Percentiles rank a stretch among this genome's conserved stretches.
phyloP scores from a whole-genome alignment of 2,329 filamentous ascomycete species.

The Magnaporthiopsis rhizophila region DNA sequence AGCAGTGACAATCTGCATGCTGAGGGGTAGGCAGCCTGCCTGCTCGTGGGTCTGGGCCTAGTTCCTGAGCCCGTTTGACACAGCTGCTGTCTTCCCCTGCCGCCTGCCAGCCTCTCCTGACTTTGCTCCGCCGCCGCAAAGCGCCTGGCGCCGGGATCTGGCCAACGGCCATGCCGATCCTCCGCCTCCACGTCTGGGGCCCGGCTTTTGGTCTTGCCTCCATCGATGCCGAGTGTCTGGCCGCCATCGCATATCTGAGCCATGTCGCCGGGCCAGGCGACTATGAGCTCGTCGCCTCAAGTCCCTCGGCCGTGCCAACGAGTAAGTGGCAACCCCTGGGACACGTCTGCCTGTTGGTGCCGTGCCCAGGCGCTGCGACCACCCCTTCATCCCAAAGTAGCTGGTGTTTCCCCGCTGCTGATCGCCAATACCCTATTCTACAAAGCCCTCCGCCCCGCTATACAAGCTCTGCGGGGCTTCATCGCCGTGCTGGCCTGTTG shows the following conservation, averaged over 20 bases:
- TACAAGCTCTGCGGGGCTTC: not conserved
- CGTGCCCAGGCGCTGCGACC: constrained; percentile 4
- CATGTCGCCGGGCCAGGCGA: constrained; percentile 46
- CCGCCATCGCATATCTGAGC: constrained; percentile 69
- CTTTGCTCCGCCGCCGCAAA: no score
- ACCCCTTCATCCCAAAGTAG: not conserved
- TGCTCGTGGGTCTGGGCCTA: no score
- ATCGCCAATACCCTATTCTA: not conserved
- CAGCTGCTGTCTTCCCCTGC: no score
- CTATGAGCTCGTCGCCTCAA: constrained; percentile 67
- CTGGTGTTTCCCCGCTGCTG: not conserved
- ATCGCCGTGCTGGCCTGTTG: not conserved
- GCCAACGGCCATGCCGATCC: constrained; percentile 26
- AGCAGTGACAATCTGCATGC: no score
- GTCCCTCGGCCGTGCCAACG: constrained; percentile 61
- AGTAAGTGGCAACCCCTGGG: constrained; percentile 41
- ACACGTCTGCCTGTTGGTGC: constrained; percentile 9
- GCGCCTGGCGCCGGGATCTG: not conserved
- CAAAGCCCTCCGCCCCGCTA: not conserved
- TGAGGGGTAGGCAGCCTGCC: no score
- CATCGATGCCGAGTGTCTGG: constrained; percentile 85
- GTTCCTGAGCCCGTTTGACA: no score
- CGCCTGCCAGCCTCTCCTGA: no score
- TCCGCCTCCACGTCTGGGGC: constrained; percentile 84
- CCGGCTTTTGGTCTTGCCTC: constrained; percentile 83